Base-by-base conservation (phyloP, 1,284 basidiomycete genomes). In the Melampsora allii-populina region DNA sequence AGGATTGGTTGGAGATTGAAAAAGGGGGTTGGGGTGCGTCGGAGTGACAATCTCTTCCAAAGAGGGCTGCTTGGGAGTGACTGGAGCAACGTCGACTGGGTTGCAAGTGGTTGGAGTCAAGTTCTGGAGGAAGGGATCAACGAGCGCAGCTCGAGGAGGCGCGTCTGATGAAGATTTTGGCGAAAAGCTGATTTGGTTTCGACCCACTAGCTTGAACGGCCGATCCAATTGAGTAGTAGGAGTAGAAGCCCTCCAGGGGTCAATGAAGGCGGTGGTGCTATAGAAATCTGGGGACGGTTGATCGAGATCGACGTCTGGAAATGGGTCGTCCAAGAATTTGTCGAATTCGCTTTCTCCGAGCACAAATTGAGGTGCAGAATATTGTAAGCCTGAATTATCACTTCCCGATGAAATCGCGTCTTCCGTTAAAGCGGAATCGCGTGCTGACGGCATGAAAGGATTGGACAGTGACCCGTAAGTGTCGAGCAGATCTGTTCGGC, bases 251-350 rank as follows among this genome's bases (percentile, higher is more conserved):
- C 50, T 56, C 50, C 50, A 56, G 27, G 50, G 50, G 27, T 56
- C 50, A 56, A 56, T 56, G 50, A 56, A 56, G 21, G 50, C 50
- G 50, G 50, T 56, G 7, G 50, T 56, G 50, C 27, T 56, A 21
- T 12, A 21, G 50, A 56, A 56, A 10, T 24, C 50, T 9, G 50
- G 50, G 12, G 27, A 21, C n/a, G 50, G 50, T 14, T 4, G 50
- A 56, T 56, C 50, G 17, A 56, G 50, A 56, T 56, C 50, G 12
- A 56, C 24, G 50, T 56, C 50, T 21, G 50, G 50, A 27, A 56
- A 56, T 14, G 50, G 50, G 50, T 21, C 50, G 7, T 56, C 50
- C 21, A 56, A 27, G 19, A 56, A 56, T 56, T 56, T 56, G 24
- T 56, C 50, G 12, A 21, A 9, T n/a, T 27, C 50, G 17, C 10